A percentile compares a stretch with the other conserved stretches of the same genome.
These are phyloP conservation scores for Laburnicola sp. DNA, from an alignment of 2,329 filamentous ascomycete species.

Conservation along the genomic window DNA sequence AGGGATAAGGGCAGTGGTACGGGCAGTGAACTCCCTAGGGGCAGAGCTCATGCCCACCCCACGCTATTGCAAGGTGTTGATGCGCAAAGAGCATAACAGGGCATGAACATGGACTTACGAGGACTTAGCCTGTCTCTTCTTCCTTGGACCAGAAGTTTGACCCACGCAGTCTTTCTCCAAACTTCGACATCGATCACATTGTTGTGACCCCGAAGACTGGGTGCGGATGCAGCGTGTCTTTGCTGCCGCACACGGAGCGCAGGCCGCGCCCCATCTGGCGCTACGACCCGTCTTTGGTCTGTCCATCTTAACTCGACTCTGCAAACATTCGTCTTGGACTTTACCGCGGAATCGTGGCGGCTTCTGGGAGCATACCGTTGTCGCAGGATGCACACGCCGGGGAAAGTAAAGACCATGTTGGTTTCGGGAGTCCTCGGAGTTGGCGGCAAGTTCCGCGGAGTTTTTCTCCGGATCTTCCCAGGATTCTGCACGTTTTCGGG, in stretches of 20 bases:
- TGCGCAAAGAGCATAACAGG: conserved; percentile 1
- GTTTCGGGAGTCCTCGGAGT: conserved; percentile 10
- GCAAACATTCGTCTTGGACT: conserved; percentile 8
- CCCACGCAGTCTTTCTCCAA: conserved; percentile 13
- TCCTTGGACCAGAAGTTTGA: conserved; percentile 13
- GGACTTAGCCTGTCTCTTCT: conserved; percentile 9
- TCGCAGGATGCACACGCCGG: conserved; percentile 6
- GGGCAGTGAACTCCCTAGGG: conserved; percentile 2
- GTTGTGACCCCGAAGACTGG: conserved; percentile 10
- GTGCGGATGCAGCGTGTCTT: conserved; percentile 15
- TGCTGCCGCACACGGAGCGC: conserved; percentile 11
- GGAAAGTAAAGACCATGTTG: conserved; percentile 8
- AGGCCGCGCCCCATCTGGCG: conserved; percentile 13
- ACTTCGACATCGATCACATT: conserved; percentile 12
- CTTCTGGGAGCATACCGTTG: conserved; percentile 8
- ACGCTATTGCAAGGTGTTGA: conserved; percentile 4
- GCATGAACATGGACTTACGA: conserved; percentile 10
- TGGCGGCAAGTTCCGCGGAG: conserved; percentile 6
- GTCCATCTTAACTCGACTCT: conserved; percentile 12
- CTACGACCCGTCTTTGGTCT: conserved; percentile 11
- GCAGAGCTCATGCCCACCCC: conserved; percentile 6
- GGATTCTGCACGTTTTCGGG: conserved; percentile 1
- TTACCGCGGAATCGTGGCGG: conserved; percentile 6
- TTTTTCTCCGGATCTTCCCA: conserved; percentile 3
- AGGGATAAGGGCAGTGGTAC: conserved; percentile 2